Conservation (phyloP, 805 yeast species). For the Kluyveromyces dobzhanskii region DNA sequence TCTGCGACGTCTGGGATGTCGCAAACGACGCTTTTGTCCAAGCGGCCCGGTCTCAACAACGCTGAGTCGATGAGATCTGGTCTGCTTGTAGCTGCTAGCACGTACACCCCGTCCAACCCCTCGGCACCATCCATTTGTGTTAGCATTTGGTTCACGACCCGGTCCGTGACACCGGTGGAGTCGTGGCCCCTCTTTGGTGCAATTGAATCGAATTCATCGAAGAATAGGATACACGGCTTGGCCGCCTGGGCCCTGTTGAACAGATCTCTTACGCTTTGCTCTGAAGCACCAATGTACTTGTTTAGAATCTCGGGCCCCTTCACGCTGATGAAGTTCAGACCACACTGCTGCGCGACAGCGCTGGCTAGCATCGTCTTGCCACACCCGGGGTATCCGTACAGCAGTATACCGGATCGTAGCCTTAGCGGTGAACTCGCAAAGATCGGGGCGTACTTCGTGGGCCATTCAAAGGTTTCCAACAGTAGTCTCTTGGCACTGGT, state of each 20-base stretch:
- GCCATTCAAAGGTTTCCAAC: slow-evolving; percentile 93
- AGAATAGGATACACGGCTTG: slow-evolving; percentile 84
- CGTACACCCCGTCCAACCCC: slow-evolving; percentile 93
- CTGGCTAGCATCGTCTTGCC: slow-evolving; percentile 91
- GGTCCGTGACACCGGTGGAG: slow-evolving; percentile 94
- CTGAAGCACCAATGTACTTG: slow-evolving; percentile 95
- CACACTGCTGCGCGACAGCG: slow-evolving; percentile 91
- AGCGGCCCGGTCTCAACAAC: slow-evolving; percentile 86
- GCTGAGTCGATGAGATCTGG: slow-evolving; percentile 97
- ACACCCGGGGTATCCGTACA: slow-evolving; percentile 97
- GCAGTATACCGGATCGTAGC: slow-evolving; percentile 77
- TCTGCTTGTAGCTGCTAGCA: slow-evolving; percentile 90
- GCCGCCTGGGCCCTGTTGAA: slow-evolving; percentile 94
- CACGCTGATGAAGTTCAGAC: slow-evolving; percentile 83
- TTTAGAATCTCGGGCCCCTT: slow-evolving; percentile 95
- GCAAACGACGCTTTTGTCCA: slow-evolving; percentile 87
- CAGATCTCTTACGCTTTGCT: slow-evolving; percentile 85
- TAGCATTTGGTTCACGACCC: slow-evolving; percentile 93
- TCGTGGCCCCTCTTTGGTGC: slow-evolving; percentile 98
- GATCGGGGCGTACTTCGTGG: slow-evolving; percentile 92
- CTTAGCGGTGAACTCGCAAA: slow-evolving; percentile 82
- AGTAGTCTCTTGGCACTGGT: slow-evolving; percentile 64
- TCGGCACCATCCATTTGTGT: slow-evolving; percentile 99
- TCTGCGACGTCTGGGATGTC: slow-evolving; percentile 72
- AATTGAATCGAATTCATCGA: slow-evolving; percentile 94